Evolutionary conservation across 2,329 filamentous ascomycete species (phyloP).

Genomic region (Fusarium sp.): DNA sequence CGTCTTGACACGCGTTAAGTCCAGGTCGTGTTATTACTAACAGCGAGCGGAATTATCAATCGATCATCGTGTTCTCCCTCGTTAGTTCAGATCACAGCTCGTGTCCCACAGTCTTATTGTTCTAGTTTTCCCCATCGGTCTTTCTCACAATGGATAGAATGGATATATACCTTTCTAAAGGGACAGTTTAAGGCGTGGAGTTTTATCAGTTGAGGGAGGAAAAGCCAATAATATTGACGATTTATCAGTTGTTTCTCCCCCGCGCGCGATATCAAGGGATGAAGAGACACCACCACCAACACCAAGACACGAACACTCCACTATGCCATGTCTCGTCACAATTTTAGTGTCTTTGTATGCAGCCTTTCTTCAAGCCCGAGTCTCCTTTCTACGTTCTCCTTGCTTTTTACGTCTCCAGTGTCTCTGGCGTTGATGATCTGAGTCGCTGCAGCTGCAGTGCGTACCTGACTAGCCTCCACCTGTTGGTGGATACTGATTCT

Average conservation of each 20-base stretch:
- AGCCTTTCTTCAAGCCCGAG: constrained; percentile 25
- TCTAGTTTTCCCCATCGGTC: not conserved
- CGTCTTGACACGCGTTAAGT: constrained; percentile 21
- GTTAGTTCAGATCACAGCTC: constrained; percentile 11
- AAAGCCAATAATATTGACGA: constrained; percentile 42
- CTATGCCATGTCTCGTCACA: constrained; percentile 37
- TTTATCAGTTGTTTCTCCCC: constrained; percentile 30
- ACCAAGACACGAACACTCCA: constrained; percentile 1
- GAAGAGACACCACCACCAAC: not conserved
- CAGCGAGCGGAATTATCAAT: constrained; percentile 31
- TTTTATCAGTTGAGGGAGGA: constrained; percentile 33
- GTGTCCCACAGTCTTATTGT: constrained; percentile 36
- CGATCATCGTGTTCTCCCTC: constrained; percentile 26
- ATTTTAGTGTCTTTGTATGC: constrained; percentile 21
- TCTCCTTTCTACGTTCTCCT: constrained; percentile 16
- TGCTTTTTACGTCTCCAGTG: constrained; percentile 23
- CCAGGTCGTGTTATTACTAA: constrained; percentile 17
- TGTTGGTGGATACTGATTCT: constrained; percentile 10
- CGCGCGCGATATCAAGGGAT: constrained; percentile 36
- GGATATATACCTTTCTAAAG: constrained; percentile 19
- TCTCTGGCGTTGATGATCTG: constrained; percentile 32
- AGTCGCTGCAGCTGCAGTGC: constrained; percentile 26
- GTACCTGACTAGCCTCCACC: constrained; percentile 34
- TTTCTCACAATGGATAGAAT: constrained; percentile 25
- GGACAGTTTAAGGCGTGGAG: constrained; percentile 5